Percentiles rank a stretch among this genome's conserved stretches.
These are phyloP conservation scores for Zancudomyces culisetae DNA, from an alignment of 371 early-diverging fungal genomes.

Conservation along the genomic window DNA sequence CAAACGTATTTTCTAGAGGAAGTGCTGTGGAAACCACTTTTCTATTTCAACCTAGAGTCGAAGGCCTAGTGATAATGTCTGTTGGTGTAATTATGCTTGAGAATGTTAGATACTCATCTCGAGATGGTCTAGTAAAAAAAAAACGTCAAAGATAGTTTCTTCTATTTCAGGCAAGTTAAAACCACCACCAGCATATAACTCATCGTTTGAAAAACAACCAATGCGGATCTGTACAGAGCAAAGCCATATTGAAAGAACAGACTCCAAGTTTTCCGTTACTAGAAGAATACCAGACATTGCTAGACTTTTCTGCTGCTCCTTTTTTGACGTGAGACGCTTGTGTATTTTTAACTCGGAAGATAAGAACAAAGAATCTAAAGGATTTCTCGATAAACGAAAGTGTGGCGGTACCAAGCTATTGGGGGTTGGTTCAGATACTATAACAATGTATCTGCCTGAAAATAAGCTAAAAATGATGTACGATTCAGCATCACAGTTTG, in stretches of 20 bases:
- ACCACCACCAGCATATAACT: neutral
- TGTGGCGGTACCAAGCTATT: neutral
- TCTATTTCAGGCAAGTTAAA: neutral
- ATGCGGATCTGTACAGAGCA: neutral
- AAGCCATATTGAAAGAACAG: neutral
- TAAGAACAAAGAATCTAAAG: too few relatives aligned
- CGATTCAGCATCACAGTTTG: neutral
- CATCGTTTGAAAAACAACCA: neutral
- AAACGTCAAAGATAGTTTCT: neutral
- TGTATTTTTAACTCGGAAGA: neutral
- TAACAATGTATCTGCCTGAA: neutral
- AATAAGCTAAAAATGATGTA: neutral
- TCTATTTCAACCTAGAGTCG: neutral
- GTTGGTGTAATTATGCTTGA: neutral
- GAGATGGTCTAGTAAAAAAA: neutral
- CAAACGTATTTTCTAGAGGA: neutral
- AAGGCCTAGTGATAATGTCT: neutral
- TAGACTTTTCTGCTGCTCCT: neutral
- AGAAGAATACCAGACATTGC: neutral
- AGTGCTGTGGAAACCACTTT: neutral
- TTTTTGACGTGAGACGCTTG: neutral
- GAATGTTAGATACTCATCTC: neutral
- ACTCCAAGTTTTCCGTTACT: neutral
- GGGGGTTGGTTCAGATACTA: neutral
- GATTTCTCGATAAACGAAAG: neutral